These are phyloP conservation scores for Kewa caespitosa DNA, from an alignment of 179 eudicot species.

Conservation along the genomic window DNA sequence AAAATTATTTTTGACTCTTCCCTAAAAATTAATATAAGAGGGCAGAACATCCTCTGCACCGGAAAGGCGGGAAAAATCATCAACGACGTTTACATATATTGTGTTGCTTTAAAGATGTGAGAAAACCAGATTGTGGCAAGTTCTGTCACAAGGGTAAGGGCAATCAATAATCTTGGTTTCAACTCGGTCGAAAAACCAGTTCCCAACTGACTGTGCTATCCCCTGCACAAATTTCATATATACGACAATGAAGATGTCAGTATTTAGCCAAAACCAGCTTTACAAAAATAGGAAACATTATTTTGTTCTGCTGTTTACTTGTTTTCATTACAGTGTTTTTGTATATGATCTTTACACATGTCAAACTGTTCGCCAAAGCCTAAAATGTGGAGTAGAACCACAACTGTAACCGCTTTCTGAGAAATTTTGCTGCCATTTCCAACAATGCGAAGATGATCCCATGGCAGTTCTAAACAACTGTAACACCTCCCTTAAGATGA, in stretches of 20 bases:
- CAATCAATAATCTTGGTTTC: conserved; percentile 38
- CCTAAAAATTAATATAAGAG: not conserved
- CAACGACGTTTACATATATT: not conserved
- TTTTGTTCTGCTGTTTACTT: not conserved
- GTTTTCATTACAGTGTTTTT: not conserved
- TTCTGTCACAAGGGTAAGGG: conserved; percentile 49
- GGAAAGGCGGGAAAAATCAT: no score
- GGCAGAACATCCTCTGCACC: no score
- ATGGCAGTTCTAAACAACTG: no score
- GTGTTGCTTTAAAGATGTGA: conserved; percentile 25
- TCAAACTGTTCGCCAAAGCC: no score
- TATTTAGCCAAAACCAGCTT: no score
- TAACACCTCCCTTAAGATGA: no score
- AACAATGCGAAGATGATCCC: no score
- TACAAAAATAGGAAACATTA: not conserved
- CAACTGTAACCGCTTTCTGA: no score
- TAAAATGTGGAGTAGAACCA: no score
- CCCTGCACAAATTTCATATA: conserved; percentile 31
- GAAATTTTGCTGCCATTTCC: no score
- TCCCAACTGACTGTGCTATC: conserved; percentile 43
- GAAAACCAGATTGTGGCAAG: conserved; percentile 52
- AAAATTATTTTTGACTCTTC: not conserved
- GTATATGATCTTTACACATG: no score
- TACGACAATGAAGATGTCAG: not conserved
- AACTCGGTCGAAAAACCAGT: conserved; percentile 43